Percentiles rank a stretch among this genome's conserved stretches.
Conservation (phyloP, 371 early-diverging fungal genomes). For the Mucor indicus region DNA sequence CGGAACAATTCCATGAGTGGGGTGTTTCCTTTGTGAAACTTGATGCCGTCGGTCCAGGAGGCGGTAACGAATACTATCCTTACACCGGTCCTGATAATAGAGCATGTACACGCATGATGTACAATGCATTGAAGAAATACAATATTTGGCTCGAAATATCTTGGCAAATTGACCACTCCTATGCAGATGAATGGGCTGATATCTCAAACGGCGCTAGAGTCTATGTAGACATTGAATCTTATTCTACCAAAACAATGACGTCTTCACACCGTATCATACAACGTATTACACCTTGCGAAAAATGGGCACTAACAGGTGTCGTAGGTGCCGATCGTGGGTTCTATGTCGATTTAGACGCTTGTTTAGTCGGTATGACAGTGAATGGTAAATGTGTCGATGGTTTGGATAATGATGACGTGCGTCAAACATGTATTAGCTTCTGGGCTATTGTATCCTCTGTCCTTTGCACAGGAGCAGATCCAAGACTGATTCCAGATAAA, state of each 20-base stretch:
- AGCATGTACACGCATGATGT: conserved; percentile 28
- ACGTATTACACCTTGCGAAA: conserved; percentile 32
- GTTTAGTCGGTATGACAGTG: conserved; percentile 43
- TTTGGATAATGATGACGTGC: conserved; percentile 39
- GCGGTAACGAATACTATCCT: conserved; percentile 31
- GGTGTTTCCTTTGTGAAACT: conserved; percentile 38
- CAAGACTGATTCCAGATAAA: conserved; percentile 35
- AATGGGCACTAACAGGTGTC: conserved; percentile 25
- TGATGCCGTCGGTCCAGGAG: conserved; percentile 46
- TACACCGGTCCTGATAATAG: conserved; percentile 34
- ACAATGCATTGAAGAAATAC: conserved; percentile 26
- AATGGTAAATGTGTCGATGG: conserved; percentile 41
- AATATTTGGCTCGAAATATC: conserved; percentile 42
- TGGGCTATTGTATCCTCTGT: conserved; percentile 46
- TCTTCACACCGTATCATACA: conserved; percentile 41
- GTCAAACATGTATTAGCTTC: conserved; percentile 38
- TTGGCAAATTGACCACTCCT: conserved; percentile 36
- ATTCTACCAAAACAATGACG: conserved; percentile 41
- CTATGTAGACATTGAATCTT: conserved; percentile 42
- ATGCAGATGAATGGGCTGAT: conserved; percentile 37
- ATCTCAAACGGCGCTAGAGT: conserved; percentile 38
- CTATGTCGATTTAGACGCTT: conserved; percentile 41
- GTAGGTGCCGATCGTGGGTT: conserved; percentile 32
- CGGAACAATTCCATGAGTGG: conserved; percentile 36
- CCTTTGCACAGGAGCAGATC: conserved; percentile 42